Evolutionary conservation across 2,329 filamentous ascomycete genomes (phyloP).

Genomic region (Xylariaceae sp.): DNA sequence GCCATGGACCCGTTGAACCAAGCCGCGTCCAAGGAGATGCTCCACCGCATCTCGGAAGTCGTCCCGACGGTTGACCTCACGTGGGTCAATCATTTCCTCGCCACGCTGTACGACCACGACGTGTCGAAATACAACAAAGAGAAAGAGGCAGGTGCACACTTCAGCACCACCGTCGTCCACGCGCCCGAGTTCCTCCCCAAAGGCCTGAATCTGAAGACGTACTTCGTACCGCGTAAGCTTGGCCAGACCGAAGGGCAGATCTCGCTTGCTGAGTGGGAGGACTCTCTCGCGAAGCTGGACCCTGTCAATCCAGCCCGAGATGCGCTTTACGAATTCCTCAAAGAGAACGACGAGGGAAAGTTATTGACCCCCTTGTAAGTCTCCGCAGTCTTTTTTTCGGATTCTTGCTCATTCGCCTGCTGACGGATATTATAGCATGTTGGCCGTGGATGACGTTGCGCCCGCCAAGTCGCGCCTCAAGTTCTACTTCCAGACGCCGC

Average conservation of each 20-base stretch:
- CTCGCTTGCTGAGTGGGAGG: conserved; percentile 5
- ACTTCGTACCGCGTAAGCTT: conserved; percentile 17
- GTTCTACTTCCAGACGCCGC: conserved; percentile 18
- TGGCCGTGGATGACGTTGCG: conserved; percentile 8
- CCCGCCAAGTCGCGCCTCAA: conserved; percentile 15
- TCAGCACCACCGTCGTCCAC: conserved; percentile 4
- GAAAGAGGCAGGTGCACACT: conserved; percentile 3
- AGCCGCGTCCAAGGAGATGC: conserved; percentile 6
- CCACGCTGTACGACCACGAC: conserved; percentile 12
- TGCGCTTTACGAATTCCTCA: conserved; percentile 10
- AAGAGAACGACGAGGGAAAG: conserved; percentile 10
- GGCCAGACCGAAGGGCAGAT: not conserved
- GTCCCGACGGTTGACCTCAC: conserved; percentile 15
- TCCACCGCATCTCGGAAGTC: conserved; percentile 5
- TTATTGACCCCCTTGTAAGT: conserved; percentile 10
- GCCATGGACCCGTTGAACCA: conserved; percentile 22
- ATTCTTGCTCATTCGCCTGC: not conserved
- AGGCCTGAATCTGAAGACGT: conserved; percentile 16
- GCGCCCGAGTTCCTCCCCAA: conserved; percentile 8
- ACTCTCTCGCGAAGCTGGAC: conserved; percentile 3
- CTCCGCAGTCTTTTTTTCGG: not conserved
- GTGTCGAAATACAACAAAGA: conserved; percentile 7
- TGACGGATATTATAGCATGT: conserved; percentile 2
- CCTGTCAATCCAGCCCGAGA: conserved; percentile 10
- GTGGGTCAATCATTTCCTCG: conserved; percentile 15